These are phyloP conservation scores for Cylindrotheca closterium DNA, from an alignment of 108 stramenopile species.

Conservation along the genomic window DNA sequence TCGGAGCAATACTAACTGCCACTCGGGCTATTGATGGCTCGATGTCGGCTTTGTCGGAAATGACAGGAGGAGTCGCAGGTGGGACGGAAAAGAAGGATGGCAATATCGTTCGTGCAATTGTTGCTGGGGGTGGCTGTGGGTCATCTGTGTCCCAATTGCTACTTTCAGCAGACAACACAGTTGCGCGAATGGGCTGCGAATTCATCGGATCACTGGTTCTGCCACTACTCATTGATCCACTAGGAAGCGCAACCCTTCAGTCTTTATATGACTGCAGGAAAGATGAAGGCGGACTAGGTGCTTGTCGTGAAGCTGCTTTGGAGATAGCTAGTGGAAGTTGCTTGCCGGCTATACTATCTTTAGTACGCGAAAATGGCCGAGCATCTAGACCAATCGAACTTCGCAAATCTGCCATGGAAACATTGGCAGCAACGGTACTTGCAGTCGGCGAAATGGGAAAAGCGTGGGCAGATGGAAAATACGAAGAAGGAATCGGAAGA, in stretches of 20 bases:
- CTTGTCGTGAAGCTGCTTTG: conserved; percentile 76
- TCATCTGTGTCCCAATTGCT: conserved; percentile 69
- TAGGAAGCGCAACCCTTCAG: conserved; percentile 34
- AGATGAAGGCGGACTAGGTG: conserved; percentile 39
- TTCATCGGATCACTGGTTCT: conserved; percentile 61
- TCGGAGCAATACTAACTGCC: conserved; percentile 56
- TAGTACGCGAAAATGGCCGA: conserved; percentile 39
- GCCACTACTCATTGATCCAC: conserved; percentile 59
- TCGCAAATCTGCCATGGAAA: conserved; percentile 48
- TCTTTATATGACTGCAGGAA: conserved; percentile 35
- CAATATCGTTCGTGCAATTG: conserved; percentile 64
- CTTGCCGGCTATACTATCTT: conserved; percentile 47
- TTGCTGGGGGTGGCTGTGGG: conserved; percentile 69
- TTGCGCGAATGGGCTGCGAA: conserved; percentile 69
- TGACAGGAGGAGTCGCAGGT: conserved; percentile 43
- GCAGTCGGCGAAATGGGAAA: conserved; percentile 51
- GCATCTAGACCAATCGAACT: conserved; percentile 48
- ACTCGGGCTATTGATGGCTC: conserved; percentile 61
- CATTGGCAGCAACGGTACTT: conserved; percentile 49
- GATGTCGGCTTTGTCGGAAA: conserved; percentile 36
- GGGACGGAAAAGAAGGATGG: conserved; percentile 51
- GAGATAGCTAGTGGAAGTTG: conserved; percentile 59
- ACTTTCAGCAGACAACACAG: conserved; percentile 72
- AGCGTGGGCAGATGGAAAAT: conserved; percentile 42
- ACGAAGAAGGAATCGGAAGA: conserved; percentile 44